phyloP scores from a whole-genome alignment of 805 yeast genomes.

The Lipomyces spencermartinsiae region DNA sequence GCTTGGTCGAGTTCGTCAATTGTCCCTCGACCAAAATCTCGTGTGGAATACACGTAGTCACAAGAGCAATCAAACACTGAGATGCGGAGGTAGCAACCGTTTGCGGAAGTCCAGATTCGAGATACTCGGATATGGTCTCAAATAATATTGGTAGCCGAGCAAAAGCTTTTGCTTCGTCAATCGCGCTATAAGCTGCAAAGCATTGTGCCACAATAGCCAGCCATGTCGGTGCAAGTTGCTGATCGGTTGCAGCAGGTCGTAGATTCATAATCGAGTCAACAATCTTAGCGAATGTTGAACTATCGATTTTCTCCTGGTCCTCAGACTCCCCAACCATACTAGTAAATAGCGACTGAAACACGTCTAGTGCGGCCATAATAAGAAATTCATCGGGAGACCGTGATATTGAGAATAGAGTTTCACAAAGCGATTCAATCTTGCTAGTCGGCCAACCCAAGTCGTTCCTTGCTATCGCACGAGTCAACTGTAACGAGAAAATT shows the following conservation, averaged over 20 bases:
- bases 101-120: slow-evolving; percentile 67
- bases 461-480: slow-evolving; percentile 65
- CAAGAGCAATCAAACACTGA: slow-evolving; percentile 81
- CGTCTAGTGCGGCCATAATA: slow-evolving; percentile 80
- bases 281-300: slow-evolving; percentile 67
- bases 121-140: slow-evolving; percentile 64
- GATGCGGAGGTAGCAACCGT: slow-evolving; percentile 75
- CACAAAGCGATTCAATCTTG: slow-evolving; percentile 75
- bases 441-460: slow-evolving; percentile 84
- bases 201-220: slow-evolving; percentile 92
- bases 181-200: slow-evolving; percentile 58
- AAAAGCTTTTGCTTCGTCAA: slow-evolving; percentile 60
- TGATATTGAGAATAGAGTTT: slow-evolving; percentile 73
- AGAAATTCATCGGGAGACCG: slow-evolving; percentile 83
- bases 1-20: slow-evolving; percentile 21
- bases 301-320: slow-evolving; percentile 52
- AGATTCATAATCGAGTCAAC: slow-evolving; percentile 75
- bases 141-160: slow-evolving; percentile 63
- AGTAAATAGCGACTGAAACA: slow-evolving; percentile 79
- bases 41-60: slow-evolving; percentile 71
- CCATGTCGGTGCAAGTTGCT: slow-evolving; percentile 92
- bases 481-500: slow-evolving; percentile 78
- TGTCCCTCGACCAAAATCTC: slow-evolving; percentile 56
- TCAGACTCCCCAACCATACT: slow-evolving; percentile 60
- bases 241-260: slow-evolving; percentile 81